These are phyloP conservation scores for Metschnikowia anglica DNA, from an alignment of 805 yeast genomes.

Conservation along the genomic window DNA sequence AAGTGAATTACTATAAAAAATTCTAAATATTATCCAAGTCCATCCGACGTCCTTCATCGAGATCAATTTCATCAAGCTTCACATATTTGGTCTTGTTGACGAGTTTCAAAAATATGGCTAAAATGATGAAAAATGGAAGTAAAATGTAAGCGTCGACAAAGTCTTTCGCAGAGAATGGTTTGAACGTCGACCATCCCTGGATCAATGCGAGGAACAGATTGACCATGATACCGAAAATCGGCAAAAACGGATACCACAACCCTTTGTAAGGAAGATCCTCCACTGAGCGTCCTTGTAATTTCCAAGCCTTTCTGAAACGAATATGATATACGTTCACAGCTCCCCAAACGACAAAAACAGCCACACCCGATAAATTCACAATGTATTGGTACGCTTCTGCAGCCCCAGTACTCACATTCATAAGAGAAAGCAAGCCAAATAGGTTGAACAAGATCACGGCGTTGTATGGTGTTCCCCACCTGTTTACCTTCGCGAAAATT, in stretches of 20 bases:
- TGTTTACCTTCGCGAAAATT: conserved; percentile 50
- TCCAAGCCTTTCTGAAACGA: conserved; percentile 51
- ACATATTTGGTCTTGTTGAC: conserved; percentile 44
- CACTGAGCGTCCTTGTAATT: conserved; percentile 35
- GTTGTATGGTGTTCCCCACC: conserved; percentile 62
- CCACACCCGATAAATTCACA: conserved; percentile 63
- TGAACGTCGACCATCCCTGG: conserved; percentile 65
- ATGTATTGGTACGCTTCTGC: conserved; percentile 59
- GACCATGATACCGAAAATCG: conserved; percentile 48
- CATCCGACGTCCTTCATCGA: conserved; percentile 50
- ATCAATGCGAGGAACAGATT: conserved; percentile 55
- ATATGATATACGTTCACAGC: conserved; percentile 54
- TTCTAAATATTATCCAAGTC: conserved; percentile 25
- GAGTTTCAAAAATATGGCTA: conserved; percentile 39
- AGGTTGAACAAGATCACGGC: conserved; percentile 56
- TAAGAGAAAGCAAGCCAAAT: conserved; percentile 55
- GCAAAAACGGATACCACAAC: conserved; percentile 49
- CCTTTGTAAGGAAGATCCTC: conserved; percentile 39
- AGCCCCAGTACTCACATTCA: conserved; percentile 59
- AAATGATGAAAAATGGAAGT: conserved; percentile 53
- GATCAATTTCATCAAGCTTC: conserved; percentile 45
- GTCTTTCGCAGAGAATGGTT: conserved; percentile 50
- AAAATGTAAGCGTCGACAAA: conserved; percentile 61
- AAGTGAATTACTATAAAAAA: background rate
- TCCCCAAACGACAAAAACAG: conserved; percentile 70